Evolutionary conservation across 1,284 basidiomycete species (phyloP).

Genomic region (Anthracocystis walkeri): DNA sequence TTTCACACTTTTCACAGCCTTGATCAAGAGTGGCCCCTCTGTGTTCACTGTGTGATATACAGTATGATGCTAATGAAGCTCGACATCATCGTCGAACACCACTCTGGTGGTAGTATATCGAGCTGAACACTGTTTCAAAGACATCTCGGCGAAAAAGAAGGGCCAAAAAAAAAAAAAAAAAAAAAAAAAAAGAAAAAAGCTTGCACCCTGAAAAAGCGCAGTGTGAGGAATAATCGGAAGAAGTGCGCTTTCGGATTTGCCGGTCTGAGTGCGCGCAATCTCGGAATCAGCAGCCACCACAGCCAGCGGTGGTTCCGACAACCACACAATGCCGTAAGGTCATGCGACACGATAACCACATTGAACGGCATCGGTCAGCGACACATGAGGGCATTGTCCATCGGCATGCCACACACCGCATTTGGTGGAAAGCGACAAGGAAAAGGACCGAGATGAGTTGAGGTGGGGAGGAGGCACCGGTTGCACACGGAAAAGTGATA

Average conservation of each 20-base stretch:
- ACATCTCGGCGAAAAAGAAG: neutral
- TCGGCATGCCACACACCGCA: neutral
- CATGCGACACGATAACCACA: conserved; percentile 2
- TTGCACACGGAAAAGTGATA: conserved; percentile 11
- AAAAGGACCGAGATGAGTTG: neutral
- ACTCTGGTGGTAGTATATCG: too few relatives aligned
- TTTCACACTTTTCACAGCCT: neutral
- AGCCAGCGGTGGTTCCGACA: neutral
- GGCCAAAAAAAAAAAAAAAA: neutral
- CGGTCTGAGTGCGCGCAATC: conserved; percentile 8
- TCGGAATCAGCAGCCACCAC: neutral
- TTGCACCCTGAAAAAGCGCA: conserved; percentile 13
- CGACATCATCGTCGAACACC: too few relatives aligned
- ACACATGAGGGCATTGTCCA: too few relatives aligned
- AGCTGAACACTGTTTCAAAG: neutral
- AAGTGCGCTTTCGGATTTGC: conserved; percentile 40
- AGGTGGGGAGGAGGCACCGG: neutral
- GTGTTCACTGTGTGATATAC: too few relatives aligned
- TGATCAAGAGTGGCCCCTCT: too few relatives aligned
- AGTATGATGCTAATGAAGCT: too few relatives aligned
- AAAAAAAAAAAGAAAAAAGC: neutral
- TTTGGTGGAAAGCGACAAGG: neutral
- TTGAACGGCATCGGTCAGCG: neutral
- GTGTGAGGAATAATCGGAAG: conserved; percentile 20
- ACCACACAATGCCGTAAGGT: neutral